Conservation (phyloP, 352 stramenopile species). For the Peronospora destructor region DNA sequence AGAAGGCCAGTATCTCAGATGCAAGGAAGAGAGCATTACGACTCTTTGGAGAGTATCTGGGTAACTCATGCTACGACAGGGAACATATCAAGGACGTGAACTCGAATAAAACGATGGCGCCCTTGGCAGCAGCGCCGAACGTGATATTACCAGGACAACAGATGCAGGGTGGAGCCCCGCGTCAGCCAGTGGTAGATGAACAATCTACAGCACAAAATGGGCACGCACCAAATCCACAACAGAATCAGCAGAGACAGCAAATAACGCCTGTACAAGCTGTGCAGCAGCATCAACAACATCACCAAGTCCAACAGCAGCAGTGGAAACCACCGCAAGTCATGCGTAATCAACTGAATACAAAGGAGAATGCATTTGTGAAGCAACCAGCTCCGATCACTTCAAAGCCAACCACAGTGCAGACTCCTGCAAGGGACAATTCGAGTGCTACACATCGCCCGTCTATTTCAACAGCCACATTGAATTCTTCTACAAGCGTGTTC, state of each 20-base stretch:
- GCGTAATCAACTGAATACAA: constrained; percentile 15
- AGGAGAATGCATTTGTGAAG: constrained; percentile 12
- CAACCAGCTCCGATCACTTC: constrained; percentile 18
- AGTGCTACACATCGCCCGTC: constrained; percentile 4
- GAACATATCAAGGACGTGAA: constrained; percentile 78
- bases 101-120: constrained; percentile 36
- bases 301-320: constrained; percentile 19
- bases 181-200: background rate
- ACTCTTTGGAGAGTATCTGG: constrained; percentile 81
- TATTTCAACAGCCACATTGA: background rate
- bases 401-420: constrained; percentile 32
- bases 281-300: constrained; percentile 12
- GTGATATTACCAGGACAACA: constrained; percentile 20
- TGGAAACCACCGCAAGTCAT: constrained; percentile 27
- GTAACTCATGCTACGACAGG: constrained; percentile 85
- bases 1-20: constrained; percentile 85
- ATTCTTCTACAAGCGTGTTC: constrained; percentile 17
- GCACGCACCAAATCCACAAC: constrained; percentile 1
- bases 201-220: constrained; percentile 5
- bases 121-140: constrained; percentile 15
- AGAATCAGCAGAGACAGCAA: constrained; percentile 12
- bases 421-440: constrained; percentile 18
- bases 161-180: background rate
- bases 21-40: constrained; percentile 69
- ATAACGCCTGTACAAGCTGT: constrained; percentile 5